A percentile compares a stretch with the other conserved stretches of the same genome.
Conservation (phyloP, 73 alveolate species). For the Halteria grandinella region DNA sequence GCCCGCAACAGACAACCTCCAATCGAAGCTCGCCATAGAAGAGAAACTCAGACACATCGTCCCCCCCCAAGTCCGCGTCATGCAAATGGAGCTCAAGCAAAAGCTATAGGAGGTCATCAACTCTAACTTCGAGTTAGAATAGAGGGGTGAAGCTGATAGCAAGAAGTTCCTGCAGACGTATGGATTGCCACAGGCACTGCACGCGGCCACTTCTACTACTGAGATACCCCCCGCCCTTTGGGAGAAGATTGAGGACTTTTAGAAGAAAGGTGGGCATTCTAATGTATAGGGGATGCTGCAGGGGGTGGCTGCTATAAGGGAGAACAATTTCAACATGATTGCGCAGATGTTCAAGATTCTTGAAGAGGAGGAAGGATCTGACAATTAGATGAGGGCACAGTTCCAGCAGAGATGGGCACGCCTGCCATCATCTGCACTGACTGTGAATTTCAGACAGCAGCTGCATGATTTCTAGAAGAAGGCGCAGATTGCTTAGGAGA, state of each 20-base stretch:
- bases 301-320: slow-evolving; percentile 31
- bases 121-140: slow-evolving; percentile 9
- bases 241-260: slow-evolving; percentile 62
- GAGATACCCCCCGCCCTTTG: slow-evolving; percentile 48
- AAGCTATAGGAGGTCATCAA: slow-evolving; percentile 17
- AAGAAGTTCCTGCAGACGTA: slow-evolving; percentile 2
- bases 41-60: slow-evolving; percentile 58
- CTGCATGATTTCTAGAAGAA: slow-evolving; percentile 12
- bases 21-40: slow-evolving; percentile 4
- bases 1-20: slow-evolving; percentile 29
- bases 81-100: slow-evolving; percentile 54
- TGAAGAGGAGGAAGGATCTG: slow-evolving; percentile 45
- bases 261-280: slow-evolving; percentile 31
- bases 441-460: slow-evolving; percentile 40
- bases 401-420: slow-evolving; percentile 44
- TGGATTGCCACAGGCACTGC: slow-evolving; percentile 49
- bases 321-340: slow-evolving; percentile 4
- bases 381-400: slow-evolving; percentile 16
- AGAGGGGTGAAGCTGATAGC: slow-evolving; percentile 19
- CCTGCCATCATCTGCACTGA: slow-evolving; percentile 50
- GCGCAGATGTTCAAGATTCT: neutral
- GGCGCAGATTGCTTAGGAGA: slow-evolving; percentile 23
- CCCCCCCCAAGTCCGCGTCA: slow-evolving; percentile 60
- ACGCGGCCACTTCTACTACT: slow-evolving; percentile 46
- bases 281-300: slow-evolving; percentile 35